Base-by-base conservation (phyloP, 345 rosid genomes). In the Hibiscus mutabilis region DNA sequence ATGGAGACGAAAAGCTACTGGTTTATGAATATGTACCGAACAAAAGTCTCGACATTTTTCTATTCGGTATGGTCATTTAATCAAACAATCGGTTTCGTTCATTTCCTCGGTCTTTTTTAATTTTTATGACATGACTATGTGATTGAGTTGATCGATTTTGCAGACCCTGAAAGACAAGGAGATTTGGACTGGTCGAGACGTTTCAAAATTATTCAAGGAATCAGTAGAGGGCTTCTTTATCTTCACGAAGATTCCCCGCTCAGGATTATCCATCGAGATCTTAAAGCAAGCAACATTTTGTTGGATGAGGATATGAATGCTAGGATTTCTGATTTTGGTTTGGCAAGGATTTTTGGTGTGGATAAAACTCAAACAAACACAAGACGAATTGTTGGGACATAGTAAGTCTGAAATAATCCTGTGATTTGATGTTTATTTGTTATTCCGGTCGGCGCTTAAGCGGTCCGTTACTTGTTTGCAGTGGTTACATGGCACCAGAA, bases 21-120 rank as follows among this genome's bases (percentile, higher is more conserved):
- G 42, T 85, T 8, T 89, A 87, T 19, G 91, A 89, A 73, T 77
- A 51, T 62, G 75, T 89, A 40, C 77, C 74, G 7, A 86, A 85
- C 68, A 66, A 57, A 73, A 82, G 94, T 71, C 90, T 89, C 1
- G 84, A 84, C 60, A 25, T 2, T 56, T 71, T 77, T 44, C 58
- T 84, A 31, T 82, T 75, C 19, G 83, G 89, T 85, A 0, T 33
- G 73, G 16, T 59, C 63, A 7, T 33, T 44, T 37, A 33, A 33
- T 33, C 37, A 33, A 33, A 33, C 37, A 11, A 7, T 8, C 44
- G 10, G 44, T 2, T 53, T 29, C 9, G 9, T 3, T 52, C 8
- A 37, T n/a, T n/a, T n/a, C n/a, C n/a, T n/a, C n/a, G n/a, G n/a
- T n/a, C n/a, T n/a, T n/a, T n/a, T n/a, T n/a, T n/a, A n/a, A n/a